Conservation (phyloP, 371 early-diverging fungal genomes). For the Phascolomyces articulosus region DNA sequence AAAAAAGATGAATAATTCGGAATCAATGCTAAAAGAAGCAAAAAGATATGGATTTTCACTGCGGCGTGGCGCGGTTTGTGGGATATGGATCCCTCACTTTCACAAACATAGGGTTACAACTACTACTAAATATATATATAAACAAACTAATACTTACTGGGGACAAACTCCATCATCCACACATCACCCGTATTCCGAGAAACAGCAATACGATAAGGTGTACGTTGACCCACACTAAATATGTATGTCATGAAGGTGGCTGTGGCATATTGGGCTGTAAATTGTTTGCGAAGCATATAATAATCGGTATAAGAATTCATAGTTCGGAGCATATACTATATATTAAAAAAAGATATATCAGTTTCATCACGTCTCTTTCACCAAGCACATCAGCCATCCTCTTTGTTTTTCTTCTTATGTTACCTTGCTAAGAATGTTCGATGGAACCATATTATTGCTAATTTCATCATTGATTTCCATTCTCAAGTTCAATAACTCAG, state of each 20-base stretch:
- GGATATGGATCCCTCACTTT: too few relatives aligned
- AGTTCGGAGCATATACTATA: constrained; percentile 66
- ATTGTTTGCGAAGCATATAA: constrained; percentile 93
- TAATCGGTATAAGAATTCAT: constrained; percentile 84
- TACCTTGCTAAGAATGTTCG: constrained; percentile 77
- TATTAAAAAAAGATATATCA: not conserved
- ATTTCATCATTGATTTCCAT: constrained; percentile 86
- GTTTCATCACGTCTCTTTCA: not conserved
- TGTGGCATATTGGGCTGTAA: constrained; percentile 88
- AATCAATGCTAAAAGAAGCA: too few relatives aligned
- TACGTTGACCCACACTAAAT: constrained; percentile 84
- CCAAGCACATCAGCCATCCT: not conserved
- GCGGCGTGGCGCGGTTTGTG: too few relatives aligned
- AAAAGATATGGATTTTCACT: too few relatives aligned
- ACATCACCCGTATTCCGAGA: constrained; percentile 82
- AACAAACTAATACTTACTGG: constrained; percentile 53
- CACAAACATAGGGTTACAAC: too few relatives aligned
- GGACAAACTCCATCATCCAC: constrained; percentile 79
- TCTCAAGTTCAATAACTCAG: constrained; percentile 73
- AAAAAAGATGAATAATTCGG: not conserved
- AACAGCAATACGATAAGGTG: constrained; percentile 88
- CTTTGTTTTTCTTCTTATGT: not conserved
- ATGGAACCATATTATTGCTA: constrained; percentile 76
- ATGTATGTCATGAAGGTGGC: constrained; percentile 90
- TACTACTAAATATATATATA: too few relatives aligned